Conservation (phyloP, 768 basidiomycete species). For the Auricularia sp. region DNA sequence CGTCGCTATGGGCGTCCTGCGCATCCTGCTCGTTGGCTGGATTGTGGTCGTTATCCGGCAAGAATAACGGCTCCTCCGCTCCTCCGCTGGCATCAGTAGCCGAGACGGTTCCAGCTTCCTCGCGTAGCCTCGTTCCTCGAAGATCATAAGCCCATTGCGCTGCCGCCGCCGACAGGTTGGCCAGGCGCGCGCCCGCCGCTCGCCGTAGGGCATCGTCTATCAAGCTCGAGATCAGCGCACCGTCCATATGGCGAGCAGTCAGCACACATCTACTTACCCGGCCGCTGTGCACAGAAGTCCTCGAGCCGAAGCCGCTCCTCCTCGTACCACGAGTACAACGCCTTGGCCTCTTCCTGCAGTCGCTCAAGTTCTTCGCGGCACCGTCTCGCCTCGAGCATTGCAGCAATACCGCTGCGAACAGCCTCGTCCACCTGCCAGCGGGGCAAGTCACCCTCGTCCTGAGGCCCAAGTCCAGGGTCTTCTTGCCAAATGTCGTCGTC, state of each 20-base stretch:
- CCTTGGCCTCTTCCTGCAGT: neutral
- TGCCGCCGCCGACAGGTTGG: too few relatives aligned
- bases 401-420: neutral
- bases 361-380: neutral
- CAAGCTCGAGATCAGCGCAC: neutral
- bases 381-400: neutral
- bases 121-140: too few relatives aligned
- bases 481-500: neutral
- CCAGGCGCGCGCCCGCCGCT: too few relatives aligned
- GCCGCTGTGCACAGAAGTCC: neutral
- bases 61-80: too few relatives aligned
- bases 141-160: too few relatives aligned
- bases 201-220: too few relatives aligned
- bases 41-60: too few relatives aligned
- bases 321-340: neutral
- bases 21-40: too few relatives aligned
- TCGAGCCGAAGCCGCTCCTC: neutral
- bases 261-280: neutral
- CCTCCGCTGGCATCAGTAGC: too few relatives aligned
- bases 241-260: too few relatives aligned
- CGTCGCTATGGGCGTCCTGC: neutral
- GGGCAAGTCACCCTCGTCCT: neutral
- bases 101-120: too few relatives aligned
- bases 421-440: neutral
- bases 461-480: neutral